Conservation (phyloP, 140 eudicot species). For the Flaveria floridana region DNA sequence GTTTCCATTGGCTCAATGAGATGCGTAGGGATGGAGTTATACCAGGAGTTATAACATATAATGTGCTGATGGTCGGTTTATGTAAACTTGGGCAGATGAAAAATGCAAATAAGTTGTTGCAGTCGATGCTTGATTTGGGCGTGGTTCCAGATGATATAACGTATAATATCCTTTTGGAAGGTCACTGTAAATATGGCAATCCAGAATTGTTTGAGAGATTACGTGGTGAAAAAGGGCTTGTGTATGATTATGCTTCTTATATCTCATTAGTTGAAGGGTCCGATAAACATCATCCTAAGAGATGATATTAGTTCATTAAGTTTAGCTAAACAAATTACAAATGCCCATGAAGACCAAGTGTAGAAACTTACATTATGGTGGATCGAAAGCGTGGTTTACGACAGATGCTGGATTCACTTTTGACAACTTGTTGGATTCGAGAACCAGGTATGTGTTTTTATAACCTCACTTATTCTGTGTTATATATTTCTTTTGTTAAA, state of each 20-base stretch:
- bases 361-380: not conserved
- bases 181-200: constrained; percentile 55
- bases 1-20: constrained; percentile 59
- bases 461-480: not conserved
- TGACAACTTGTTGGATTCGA: not conserved
- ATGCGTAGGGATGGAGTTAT: constrained; percentile 65
- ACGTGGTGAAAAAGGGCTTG: constrained; percentile 67
- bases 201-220: constrained; percentile 43
- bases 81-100: constrained; percentile 77
- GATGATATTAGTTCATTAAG: no score
- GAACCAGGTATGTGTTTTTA: not conserved
- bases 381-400: not conserved
- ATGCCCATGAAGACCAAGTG: not conserved
- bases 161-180: constrained; percentile 71
- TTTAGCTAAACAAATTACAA: not conserved
- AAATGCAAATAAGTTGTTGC: constrained; percentile 63
- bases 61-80: constrained; percentile 70
- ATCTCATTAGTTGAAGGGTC: constrained; percentile 48
- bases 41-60: constrained; percentile 62
- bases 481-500: no score
- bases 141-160: constrained; percentile 80
- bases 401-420: no score
- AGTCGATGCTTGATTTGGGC: constrained; percentile 76
- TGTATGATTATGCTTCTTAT: constrained; percentile 72
- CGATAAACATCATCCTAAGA: constrained; percentile 21